Evolutionary conservation across 1,284 basidiomycete species (phyloP).

Genomic region (Xerocomus alliaceus): DNA sequence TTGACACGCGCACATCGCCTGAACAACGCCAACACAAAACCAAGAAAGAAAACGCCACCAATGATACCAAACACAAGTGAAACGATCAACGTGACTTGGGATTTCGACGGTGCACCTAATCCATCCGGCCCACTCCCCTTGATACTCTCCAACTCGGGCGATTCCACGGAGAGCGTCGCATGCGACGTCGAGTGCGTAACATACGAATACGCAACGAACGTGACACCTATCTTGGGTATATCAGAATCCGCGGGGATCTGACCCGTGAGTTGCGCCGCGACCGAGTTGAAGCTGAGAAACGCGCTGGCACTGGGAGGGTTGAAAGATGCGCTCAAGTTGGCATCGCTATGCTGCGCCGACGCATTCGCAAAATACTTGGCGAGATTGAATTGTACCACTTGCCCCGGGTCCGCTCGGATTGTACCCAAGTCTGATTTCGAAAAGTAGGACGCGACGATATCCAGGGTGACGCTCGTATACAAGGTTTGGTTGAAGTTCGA

Average conservation of each 20-base stretch:
- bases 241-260: slow-evolving; percentile 55
- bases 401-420: slow-evolving; percentile 55
- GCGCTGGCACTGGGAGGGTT: slow-evolving; percentile 54
- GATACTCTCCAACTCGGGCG: slow-evolving; percentile 45
- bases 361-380: slow-evolving; percentile 58
- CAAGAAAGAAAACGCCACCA: slow-evolving; percentile 63
- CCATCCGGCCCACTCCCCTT: slow-evolving; percentile 33
- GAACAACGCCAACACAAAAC: slow-evolving; percentile 59
- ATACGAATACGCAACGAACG: slow-evolving; percentile 69
- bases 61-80: slow-evolving; percentile 67
- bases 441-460: slow-evolving; percentile 75
- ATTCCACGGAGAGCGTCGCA: slow-evolving; percentile 60
- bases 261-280: slow-evolving; percentile 56
- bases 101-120: slow-evolving; percentile 51
- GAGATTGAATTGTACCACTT: slow-evolving; percentile 57
- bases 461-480: slow-evolving; percentile 65
- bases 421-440: slow-evolving; percentile 59
- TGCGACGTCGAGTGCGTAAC: slow-evolving; percentile 76
- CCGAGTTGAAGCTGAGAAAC: slow-evolving; percentile 59
- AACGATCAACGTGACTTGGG: slow-evolving; percentile 61
- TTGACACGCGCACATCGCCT: slow-evolving; percentile 61
- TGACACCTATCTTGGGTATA: slow-evolving; percentile 50
- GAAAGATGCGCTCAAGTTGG: slow-evolving; percentile 58
- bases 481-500: slow-evolving; percentile 73
- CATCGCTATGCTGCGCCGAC: slow-evolving; percentile 45